Conservation (phyloP, 352 stramenopile species). For the Globisporangium cylindrosporum region DNA sequence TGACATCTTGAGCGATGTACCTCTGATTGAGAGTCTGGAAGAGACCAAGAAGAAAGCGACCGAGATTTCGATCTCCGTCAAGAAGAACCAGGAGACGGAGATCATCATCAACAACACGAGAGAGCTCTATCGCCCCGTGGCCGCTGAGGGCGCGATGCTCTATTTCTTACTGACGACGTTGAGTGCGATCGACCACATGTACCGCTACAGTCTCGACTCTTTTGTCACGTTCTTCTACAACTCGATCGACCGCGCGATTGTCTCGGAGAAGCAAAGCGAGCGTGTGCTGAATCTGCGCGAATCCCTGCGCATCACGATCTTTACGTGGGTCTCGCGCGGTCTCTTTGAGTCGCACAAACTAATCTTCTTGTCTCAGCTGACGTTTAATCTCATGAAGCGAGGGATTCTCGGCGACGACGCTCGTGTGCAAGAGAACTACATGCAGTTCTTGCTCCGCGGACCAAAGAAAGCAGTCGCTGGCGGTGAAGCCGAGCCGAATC, state of each 20-base stretch:
- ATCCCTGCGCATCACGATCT: slow-evolving; percentile 95
- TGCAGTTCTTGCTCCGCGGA: slow-evolving; percentile 94
- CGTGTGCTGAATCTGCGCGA: slow-evolving; percentile 92
- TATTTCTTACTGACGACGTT: slow-evolving; percentile 97
- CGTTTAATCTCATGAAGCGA: slow-evolving; percentile 97
- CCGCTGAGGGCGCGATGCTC: slow-evolving; percentile 95
- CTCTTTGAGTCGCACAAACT: slow-evolving; percentile 97
- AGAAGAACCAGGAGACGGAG: slow-evolving; percentile 94
- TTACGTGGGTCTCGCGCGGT: slow-evolving; percentile 94
- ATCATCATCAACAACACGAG: slow-evolving; percentile 94
- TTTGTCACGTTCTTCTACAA: slow-evolving; percentile 98
- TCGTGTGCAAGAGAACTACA: slow-evolving; percentile 93
- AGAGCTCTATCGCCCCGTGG: slow-evolving; percentile 93
- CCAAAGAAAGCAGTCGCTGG: slow-evolving; percentile 63
- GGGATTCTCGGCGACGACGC: slow-evolving; percentile 93
- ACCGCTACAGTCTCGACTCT: slow-evolving; percentile 96
- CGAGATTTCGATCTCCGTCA: slow-evolving; percentile 95
- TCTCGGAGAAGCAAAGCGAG: slow-evolving; percentile 87
- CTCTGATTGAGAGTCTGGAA: slow-evolving; percentile 95
- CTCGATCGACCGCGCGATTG: slow-evolving; percentile 87
- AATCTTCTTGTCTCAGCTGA: slow-evolving; percentile 96
- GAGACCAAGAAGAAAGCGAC: slow-evolving; percentile 95
- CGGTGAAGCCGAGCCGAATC: slow-evolving; percentile 62
- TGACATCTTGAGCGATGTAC: slow-evolving; percentile 96
- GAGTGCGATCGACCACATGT: slow-evolving; percentile 97